These are phyloP conservation scores for Stachybotrys chartarum DNA, from an alignment of 2,329 filamentous ascomycete species.

Conservation along the genomic window DNA sequence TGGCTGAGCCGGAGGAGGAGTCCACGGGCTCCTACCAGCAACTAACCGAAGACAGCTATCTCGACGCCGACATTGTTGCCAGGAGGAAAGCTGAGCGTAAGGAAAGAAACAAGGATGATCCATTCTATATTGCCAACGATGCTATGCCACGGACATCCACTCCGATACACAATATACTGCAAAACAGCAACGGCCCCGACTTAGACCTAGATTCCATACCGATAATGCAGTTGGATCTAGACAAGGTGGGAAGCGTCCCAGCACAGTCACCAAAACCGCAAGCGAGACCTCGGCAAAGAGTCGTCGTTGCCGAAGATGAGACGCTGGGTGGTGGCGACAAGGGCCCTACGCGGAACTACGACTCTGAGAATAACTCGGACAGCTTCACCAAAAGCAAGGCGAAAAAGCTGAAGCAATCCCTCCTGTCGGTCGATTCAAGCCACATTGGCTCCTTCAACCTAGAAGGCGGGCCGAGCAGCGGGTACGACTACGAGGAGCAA, in stretches of 20 bases:
- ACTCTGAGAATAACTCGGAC: slow-evolving; percentile 47
- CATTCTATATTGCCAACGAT: slow-evolving; percentile 74
- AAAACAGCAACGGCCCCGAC: slow-evolving; percentile 65
- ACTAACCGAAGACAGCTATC: slow-evolving; percentile 54
- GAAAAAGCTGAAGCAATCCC: slow-evolving; percentile 48
- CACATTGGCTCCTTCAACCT: slow-evolving; percentile 68
- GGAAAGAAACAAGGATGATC: slow-evolving; percentile 85
- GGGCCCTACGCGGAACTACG: slow-evolving; percentile 40
- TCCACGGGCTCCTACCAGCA: slow-evolving; percentile 50
- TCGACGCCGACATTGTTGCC: slow-evolving; percentile 68
- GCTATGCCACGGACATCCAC: slow-evolving; percentile 59
- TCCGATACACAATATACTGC: slow-evolving; percentile 70
- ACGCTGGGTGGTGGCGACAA: slow-evolving; percentile 51
- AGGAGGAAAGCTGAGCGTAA: slow-evolving; percentile 67
- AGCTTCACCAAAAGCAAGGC: slow-evolving; percentile 39
- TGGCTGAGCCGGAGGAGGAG: slow-evolving; percentile 45
- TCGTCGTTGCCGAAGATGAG: slow-evolving; percentile 68
- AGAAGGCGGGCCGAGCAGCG: slow-evolving; percentile 32
- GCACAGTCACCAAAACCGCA: slow-evolving; percentile 23
- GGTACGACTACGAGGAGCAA: slow-evolving; percentile 56
- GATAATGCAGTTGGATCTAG: slow-evolving; percentile 85
- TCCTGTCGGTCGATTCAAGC: slow-evolving; percentile 84
- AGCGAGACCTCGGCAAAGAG: slow-evolving; percentile 46
- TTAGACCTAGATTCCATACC: slow-evolving; percentile 93
- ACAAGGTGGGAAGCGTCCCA: slow-evolving; percentile 33